Evolutionary conservation across 2,329 filamentous ascomycete genomes (phyloP).

Genomic region (Alternaria triticina): DNA sequence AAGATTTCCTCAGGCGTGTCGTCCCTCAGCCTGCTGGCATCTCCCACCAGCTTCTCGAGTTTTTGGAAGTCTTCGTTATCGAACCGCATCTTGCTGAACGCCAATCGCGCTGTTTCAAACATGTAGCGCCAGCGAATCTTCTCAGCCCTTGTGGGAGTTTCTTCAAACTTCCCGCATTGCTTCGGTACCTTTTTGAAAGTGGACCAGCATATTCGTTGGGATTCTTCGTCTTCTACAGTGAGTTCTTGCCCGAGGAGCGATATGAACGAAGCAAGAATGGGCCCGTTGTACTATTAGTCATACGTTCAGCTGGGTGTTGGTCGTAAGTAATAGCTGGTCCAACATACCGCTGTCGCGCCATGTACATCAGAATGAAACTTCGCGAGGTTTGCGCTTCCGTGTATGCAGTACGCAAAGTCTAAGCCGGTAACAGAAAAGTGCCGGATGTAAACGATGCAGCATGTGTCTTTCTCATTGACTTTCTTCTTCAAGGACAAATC

Average conservation of each 20-base stretch:
- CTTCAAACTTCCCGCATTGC: not conserved
- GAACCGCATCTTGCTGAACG: constrained; percentile 24
- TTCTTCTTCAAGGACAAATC: not conserved
- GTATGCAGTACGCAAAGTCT: constrained; percentile 26
- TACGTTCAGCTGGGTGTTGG: not conserved
- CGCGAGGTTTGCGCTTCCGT: constrained; percentile 10
- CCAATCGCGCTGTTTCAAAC: constrained; percentile 22
- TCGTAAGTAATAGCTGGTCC: not conserved
- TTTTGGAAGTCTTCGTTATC: not conserved
- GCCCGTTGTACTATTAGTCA: constrained; percentile 18
- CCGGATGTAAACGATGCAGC: constrained; percentile 23
- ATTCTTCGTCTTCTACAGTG: not conserved
- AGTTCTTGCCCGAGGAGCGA: not conserved
- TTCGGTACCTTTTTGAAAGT: not conserved
- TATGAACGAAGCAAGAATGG: constrained; percentile 19
- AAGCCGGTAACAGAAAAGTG: constrained; percentile 12
- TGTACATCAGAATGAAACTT: constrained; percentile 13
- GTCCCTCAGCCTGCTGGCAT: not conserved
- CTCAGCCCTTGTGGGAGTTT: not conserved
- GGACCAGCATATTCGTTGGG: not conserved
- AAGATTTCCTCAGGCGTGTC: not conserved
- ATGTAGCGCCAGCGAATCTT: constrained; percentile 24
- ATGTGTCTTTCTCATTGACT: not conserved
- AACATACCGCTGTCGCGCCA: constrained; percentile 17
- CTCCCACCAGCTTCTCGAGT: not conserved